Evolutionary conservation across 1,139 yeast genomes (phyloP).

Genomic region (Yamadazyma pseudoaaseri): DNA sequence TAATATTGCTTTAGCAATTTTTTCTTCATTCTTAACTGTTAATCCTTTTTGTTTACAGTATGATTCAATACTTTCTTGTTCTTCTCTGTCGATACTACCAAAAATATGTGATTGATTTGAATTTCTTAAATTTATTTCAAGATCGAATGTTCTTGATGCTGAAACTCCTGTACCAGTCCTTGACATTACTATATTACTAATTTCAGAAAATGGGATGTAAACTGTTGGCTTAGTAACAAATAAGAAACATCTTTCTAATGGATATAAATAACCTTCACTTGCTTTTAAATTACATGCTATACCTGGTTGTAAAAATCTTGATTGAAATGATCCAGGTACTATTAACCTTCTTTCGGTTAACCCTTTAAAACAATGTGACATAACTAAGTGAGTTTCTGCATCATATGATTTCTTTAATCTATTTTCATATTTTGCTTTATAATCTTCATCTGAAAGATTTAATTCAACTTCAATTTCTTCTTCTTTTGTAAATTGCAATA

Average conservation of each 20-base stretch:
- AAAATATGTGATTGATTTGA: slow-evolving; percentile 75
- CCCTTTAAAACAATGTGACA: slow-evolving; percentile 88
- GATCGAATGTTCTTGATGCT: slow-evolving; percentile 88
- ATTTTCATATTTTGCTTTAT: slow-evolving; percentile 71
- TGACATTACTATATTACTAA: slow-evolving; percentile 74
- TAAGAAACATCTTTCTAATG: slow-evolving; percentile 84
- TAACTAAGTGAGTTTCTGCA: slow-evolving; percentile 78
- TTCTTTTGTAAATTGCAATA: slow-evolving; percentile 82
- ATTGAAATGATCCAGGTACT: slow-evolving; percentile 81
- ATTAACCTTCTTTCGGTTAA: slow-evolving; percentile 83
- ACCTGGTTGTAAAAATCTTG: slow-evolving; percentile 76
- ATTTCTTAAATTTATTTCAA: slow-evolving; percentile 71
- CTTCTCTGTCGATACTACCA: slow-evolving; percentile 88
- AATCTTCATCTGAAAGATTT: slow-evolving; percentile 82
- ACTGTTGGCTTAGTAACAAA: slow-evolving; percentile 95
- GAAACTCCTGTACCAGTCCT: slow-evolving; percentile 82
- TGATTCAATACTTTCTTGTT: slow-evolving; percentile 74
- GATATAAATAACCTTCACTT: slow-evolving; percentile 89
- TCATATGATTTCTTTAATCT: slow-evolving; percentile 78
- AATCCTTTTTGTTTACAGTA: slow-evolving; percentile 78
- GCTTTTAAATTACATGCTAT: slow-evolving; percentile 92
- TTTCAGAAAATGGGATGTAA: slow-evolving; percentile 83
- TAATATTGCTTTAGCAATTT: slow-evolving; percentile 77
- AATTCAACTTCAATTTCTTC: slow-evolving; percentile 92
- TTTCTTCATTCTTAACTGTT: slow-evolving; percentile 84